These are phyloP conservation scores for Ilyonectria mors-panacis DNA, from an alignment of 2,329 filamentous ascomycete species.

Conservation along the genomic window DNA sequence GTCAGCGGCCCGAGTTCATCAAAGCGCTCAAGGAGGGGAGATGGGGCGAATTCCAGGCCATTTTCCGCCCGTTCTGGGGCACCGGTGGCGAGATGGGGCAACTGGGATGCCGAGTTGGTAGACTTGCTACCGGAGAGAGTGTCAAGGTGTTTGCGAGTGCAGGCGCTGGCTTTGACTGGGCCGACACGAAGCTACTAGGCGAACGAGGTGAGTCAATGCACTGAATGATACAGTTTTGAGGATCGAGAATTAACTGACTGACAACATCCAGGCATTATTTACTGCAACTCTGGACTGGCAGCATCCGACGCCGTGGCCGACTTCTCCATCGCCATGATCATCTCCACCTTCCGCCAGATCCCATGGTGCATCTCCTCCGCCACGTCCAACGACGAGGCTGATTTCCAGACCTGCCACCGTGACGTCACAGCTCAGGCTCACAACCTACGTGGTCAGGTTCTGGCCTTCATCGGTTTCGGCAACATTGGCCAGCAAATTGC, in stretches of 20 bases:
- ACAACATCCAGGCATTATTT: constrained; percentile 68
- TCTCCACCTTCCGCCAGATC: constrained; percentile 78
- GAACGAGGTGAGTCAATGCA: constrained; percentile 63
- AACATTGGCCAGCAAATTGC: constrained; percentile 76
- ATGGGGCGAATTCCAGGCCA: constrained; percentile 70
- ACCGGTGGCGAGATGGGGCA: constrained; percentile 77
- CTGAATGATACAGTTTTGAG: not conserved
- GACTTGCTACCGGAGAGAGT: constrained; percentile 64
- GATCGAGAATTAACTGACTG: constrained; percentile 16
- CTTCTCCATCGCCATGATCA: constrained; percentile 77
- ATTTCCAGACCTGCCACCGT: constrained; percentile 72
- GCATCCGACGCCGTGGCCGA: constrained; percentile 82
- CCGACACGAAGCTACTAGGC: constrained; percentile 72
- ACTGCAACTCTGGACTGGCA: constrained; percentile 81
- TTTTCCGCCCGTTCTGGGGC: constrained; percentile 74
- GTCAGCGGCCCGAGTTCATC: constrained; percentile 65
- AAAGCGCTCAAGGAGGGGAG: constrained; percentile 63
- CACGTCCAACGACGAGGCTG: constrained; percentile 50
- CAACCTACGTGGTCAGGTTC: constrained; percentile 72
- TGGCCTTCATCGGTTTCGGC: constrained; percentile 80
- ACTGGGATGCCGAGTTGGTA: constrained; percentile 74
- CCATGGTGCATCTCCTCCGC: constrained; percentile 75
- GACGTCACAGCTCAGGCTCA: constrained; percentile 72
- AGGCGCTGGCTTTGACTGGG: constrained; percentile 78
- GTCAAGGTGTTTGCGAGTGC: constrained; percentile 76